A percentile compares a stretch with the other conserved stretches of the same genome.
These are phyloP conservation scores for Aplosporella prunicola DNA, from an alignment of 2,329 filamentous ascomycete species.

Conservation along the genomic window DNA sequence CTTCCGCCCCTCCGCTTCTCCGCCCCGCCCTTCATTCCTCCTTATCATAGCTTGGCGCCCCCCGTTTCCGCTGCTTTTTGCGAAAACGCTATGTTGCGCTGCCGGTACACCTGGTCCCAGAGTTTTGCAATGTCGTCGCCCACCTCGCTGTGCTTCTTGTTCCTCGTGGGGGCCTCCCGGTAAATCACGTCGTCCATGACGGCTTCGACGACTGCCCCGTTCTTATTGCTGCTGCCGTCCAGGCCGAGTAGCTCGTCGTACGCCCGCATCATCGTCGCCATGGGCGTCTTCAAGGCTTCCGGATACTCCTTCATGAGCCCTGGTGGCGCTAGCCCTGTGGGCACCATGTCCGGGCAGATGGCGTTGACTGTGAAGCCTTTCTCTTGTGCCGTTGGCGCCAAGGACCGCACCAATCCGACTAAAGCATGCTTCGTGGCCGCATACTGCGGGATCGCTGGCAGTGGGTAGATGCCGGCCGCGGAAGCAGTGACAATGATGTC, in stretches of 20 bases:
- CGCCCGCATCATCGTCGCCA: slow-evolving; percentile 22
- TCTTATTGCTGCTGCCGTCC: slow-evolving; percentile 8
- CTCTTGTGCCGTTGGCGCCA: slow-evolving; percentile 15
- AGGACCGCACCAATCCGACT: slow-evolving; percentile 22
- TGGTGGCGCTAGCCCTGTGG: slow-evolving; percentile 21
- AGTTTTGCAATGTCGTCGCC: slow-evolving; percentile 10
- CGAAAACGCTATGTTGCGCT: slow-evolving; percentile 19
- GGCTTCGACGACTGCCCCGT: slow-evolving; percentile 21
- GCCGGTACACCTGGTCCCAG: slow-evolving; percentile 21
- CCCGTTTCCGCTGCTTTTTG: background rate
- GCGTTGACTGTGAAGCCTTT: slow-evolving; percentile 21
- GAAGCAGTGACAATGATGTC: slow-evolving; percentile 28
- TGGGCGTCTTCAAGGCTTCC: slow-evolving; percentile 21
- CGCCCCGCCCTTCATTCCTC: slow-evolving; percentile 3
- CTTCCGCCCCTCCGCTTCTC: background rate
- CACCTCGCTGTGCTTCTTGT: slow-evolving; percentile 14
- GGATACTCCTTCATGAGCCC: slow-evolving; percentile 21
- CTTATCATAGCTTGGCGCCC: slow-evolving; percentile 1
- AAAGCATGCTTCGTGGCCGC: slow-evolving; percentile 27
- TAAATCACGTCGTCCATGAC: slow-evolving; percentile 19
- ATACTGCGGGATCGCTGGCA: slow-evolving; percentile 26
- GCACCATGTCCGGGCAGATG: slow-evolving; percentile 22
- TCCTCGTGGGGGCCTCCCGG: slow-evolving; percentile 14
- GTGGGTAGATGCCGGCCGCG: slow-evolving; percentile 24
- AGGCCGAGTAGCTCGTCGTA: slow-evolving; percentile 19